Conservation (phyloP, 2,329 filamentous ascomycete genomes). For the Fusarium sp. region DNA sequence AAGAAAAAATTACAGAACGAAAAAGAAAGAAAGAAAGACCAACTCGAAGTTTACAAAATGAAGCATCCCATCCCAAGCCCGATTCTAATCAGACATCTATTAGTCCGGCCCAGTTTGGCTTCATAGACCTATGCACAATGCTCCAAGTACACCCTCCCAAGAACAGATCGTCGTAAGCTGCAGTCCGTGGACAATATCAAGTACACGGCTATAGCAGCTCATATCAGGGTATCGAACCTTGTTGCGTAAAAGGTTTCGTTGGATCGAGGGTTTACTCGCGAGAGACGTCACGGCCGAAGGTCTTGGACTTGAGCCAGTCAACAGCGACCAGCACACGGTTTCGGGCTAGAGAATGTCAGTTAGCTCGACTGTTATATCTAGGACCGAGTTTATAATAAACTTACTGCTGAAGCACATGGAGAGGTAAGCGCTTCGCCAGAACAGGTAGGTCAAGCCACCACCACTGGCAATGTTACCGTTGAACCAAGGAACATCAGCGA, state of each 20-base stretch:
- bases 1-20: conserved; percentile 38
- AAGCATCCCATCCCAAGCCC: conserved; percentile 41
- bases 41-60: conserved; percentile 35
- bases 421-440: conserved; percentile 97
- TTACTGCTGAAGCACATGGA: conserved; percentile 99
- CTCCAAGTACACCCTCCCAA: conserved; percentile 46
- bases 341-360: conserved; percentile 69
- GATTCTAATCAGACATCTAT: conserved; percentile 47
- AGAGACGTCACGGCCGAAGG: conserved; percentile 95
- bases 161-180: conserved; percentile 40
- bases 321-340: conserved; percentile 93
- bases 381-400: conserved; percentile 53
- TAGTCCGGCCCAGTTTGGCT: conserved; percentile 44
- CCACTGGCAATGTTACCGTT: conserved; percentile 96
- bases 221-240: conserved; percentile 43
- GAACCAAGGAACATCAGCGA: conserved; percentile 97
- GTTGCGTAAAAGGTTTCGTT: conserved; percentile 36
- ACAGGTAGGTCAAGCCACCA: conserved; percentile 94
- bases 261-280: conserved; percentile 68
- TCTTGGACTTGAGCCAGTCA: conserved; percentile 97
- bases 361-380: conserved; percentile 13
- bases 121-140: conserved; percentile 42
- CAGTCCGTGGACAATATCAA: conserved; percentile 16
- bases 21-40: conserved; percentile 32
- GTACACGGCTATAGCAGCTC: conserved; percentile 23